Evolutionary conservation across 495 filamentous ascomycete genomes (phyloP), one percentile per base, ranked within the genome.

Genomic region (Aspergillus avenaceus): DNA sequence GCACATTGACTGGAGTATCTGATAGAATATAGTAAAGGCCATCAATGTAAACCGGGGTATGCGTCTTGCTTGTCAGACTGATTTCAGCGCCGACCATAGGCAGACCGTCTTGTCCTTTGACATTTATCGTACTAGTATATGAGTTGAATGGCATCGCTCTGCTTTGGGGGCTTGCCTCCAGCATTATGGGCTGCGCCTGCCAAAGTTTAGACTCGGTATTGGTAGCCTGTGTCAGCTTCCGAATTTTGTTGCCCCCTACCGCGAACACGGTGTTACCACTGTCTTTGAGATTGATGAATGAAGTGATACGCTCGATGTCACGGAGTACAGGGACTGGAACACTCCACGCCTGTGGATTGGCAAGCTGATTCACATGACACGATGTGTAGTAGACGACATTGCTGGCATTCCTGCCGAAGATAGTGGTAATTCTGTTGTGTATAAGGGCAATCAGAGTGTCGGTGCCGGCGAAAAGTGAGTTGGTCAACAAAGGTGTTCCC

Each of bases 181-280:
- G 5, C 26, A 11, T 28, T 5, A 28, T 28, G 5, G 5, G 5
- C 26, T 28, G 26, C 26, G 5, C 26, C 5, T 11, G 26, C 26
- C 26, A 28, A 5, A 28, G 5, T 11, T 11, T 28, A 11, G 5
- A 5, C 5, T 5, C 11, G 26, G 26, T 5, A 28, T 11, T 28
- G 5, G 38, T 23, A 11, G 16, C 40, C 38, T 50, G 48, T 5
- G 9, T 44, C 0, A 50, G 11, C 8, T 18, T 37, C 5, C 18
- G 16, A 9, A 50, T 8, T 28, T 23, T 32, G 13, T 29, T 29
- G 36, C 25, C 21, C 0, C 48, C 48, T 5, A 40, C 13, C 22
- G 40, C 28, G 23, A 50, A 50, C 18, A 50, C 34, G 8, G 48
- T 50, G 22, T 50, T 50, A 3, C 48, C 48, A 1, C 48, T 40